These are phyloP conservation scores for Trichomonascaceae sp. DNA, from an alignment of 1,139 yeast genomes.

Conservation along the genomic window DNA sequence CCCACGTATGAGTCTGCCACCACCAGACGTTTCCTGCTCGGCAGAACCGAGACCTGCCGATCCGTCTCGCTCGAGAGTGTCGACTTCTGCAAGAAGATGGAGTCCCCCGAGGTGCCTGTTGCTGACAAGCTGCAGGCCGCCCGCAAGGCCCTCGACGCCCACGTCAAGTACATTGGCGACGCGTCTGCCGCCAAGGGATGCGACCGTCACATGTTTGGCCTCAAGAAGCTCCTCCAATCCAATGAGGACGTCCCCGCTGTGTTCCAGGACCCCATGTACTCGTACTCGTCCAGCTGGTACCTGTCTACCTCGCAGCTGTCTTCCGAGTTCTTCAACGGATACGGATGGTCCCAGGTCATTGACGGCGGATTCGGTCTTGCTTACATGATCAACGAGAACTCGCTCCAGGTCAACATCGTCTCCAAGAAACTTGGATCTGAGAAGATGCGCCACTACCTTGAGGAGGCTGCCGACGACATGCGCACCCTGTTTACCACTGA, in stretches of 20 bases:
- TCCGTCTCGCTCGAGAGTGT: conserved; percentile 68
- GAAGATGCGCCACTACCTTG: conserved; percentile 54
- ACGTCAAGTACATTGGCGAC: conserved; percentile 56
- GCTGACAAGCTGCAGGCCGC: conserved; percentile 56
- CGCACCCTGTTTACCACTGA: conserved; percentile 43
- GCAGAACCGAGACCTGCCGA: conserved; percentile 95
- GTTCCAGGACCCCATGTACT: conserved; percentile 62
- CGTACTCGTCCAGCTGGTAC: conserved; percentile 74
- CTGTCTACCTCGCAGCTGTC: conserved; percentile 84
- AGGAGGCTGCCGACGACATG: conserved; percentile 73
- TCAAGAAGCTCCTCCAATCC: conserved; percentile 54
- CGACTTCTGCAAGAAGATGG: conserved; percentile 66
- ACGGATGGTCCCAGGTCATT: conserved; percentile 94
- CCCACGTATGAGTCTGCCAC: conserved; percentile 97
- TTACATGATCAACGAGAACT: conserved; percentile 78
- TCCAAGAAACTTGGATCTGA: conserved; percentile 62
- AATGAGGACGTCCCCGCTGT: conserved; percentile 57
- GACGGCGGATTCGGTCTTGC: conserved; percentile 93
- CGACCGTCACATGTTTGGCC: conserved; percentile 88
- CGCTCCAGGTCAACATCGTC: conserved; percentile 77
- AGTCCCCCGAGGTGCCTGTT: conserved; percentile 38
- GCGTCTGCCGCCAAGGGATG: conserved; percentile 86
- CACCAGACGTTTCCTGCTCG: conserved; percentile 75
- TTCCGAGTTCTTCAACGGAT: conserved; percentile 78
- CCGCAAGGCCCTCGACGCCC: conserved; percentile 63